Conservation (phyloP, 2,329 filamentous ascomycete genomes). For the Hymenoscyphus infarciens region DNA sequence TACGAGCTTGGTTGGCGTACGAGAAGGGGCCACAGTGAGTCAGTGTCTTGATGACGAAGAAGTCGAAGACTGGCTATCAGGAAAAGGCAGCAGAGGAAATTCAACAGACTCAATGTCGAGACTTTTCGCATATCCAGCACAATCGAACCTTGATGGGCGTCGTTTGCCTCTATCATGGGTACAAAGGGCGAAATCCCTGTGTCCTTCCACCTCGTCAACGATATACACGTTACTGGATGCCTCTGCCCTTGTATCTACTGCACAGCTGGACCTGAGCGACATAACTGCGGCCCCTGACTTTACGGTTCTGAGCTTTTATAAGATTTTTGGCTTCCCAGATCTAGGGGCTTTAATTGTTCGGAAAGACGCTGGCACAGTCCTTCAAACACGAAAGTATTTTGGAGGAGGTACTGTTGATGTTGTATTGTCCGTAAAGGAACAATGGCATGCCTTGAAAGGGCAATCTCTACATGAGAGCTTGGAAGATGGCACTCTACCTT, state of each 20-base stretch:
- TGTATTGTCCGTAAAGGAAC: constrained; percentile 71
- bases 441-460: constrained; percentile 79
- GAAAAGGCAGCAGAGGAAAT: constrained; percentile 32
- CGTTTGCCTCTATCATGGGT: constrained; percentile 72
- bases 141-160: constrained; percentile 88
- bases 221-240: constrained; percentile 76
- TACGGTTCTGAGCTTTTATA: constrained; percentile 83
- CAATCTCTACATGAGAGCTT: constrained; percentile 72
- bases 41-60: constrained; percentile 63
- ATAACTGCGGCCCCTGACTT: constrained; percentile 70
- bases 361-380: constrained; percentile 61
- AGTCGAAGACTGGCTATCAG: constrained; percentile 61
- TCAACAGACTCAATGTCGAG: constrained; percentile 18
- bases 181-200: constrained; percentile 41
- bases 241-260: constrained; percentile 75
- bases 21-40: constrained; percentile 65
- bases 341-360: constrained; percentile 81
- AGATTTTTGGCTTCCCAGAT: constrained; percentile 97
- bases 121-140: constrained; percentile 81
- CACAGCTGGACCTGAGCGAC: constrained; percentile 67
- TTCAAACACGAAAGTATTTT: constrained; percentile 74
- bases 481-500: constrained; percentile 87
- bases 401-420: constrained; percentile 93
- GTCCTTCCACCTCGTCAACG: constrained; percentile 16
- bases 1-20: constrained; percentile 56